Conservation (phyloP, 176 grass and related monocot genomes). For the Avena eriantha region DNA sequence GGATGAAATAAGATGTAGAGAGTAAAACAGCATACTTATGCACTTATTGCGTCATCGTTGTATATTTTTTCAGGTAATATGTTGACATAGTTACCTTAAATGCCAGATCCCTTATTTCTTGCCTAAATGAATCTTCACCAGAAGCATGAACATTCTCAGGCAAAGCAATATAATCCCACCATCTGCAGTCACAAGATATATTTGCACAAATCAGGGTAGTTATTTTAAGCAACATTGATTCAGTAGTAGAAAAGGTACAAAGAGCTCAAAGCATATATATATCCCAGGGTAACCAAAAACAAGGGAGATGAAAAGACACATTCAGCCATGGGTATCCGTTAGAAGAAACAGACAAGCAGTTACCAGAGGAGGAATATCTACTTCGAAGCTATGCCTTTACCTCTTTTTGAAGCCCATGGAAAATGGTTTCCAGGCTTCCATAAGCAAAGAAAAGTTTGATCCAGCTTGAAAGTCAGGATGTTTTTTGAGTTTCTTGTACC, state of each 20-base stretch:
- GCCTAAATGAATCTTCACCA: conserved; percentile 81
- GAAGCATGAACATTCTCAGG: conserved; percentile 77
- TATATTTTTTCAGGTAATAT: conserved; percentile 18
- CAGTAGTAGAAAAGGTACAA: background rate
- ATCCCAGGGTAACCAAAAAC: background rate
- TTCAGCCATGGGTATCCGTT: conserved; percentile 1
- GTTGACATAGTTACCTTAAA: conserved; percentile 61
- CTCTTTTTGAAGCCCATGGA: conserved; percentile 98
- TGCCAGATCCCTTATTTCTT: conserved; percentile 81
- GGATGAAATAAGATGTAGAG: background rate
- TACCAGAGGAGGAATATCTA: background rate
- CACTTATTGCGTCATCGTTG: background rate
- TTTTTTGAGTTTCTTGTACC: conserved; percentile 82
- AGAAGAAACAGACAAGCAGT: background rate
- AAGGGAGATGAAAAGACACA: conserved; percentile 22
- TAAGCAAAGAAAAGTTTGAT: conserved; percentile 75
- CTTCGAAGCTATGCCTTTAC: conserved; percentile 45
- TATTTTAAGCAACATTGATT: conserved; percentile 21
- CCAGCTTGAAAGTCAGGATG: conserved; percentile 52
- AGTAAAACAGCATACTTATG: background rate
- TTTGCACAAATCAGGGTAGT: conserved; percentile 5
- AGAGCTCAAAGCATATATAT: background rate
- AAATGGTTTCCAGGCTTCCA: conserved; percentile 96
- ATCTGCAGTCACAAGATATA: conserved; percentile 60
- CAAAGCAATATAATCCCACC: conserved; percentile 97